Percentiles rank a stretch among this genome's conserved stretches.
Conservation (phyloP, 306 rosid genomes). For the Ormosia semicastrata region DNA sequence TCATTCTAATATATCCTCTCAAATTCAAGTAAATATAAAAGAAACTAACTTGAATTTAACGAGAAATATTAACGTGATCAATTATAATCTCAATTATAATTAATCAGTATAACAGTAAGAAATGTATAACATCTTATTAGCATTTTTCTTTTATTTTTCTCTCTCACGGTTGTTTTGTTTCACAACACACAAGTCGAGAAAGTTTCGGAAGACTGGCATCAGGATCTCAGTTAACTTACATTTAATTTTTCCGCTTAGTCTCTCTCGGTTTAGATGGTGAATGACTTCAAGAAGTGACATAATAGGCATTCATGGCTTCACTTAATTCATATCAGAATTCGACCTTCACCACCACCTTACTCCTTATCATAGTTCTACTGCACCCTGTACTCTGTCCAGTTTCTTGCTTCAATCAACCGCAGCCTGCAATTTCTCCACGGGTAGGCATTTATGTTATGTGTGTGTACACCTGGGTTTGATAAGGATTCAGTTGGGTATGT, state of each 20-base stretch:
- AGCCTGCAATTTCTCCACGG: conserved; percentile 40
- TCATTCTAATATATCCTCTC: too few relatives aligned
- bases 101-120: neutral
- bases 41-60: too few relatives aligned
- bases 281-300: conserved; percentile 38
- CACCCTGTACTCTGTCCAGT: conserved; percentile 39
- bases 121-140: neutral
- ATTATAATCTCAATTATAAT: too few relatives aligned
- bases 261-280: conserved; percentile 16
- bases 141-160: neutral
- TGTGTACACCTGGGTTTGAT: neutral
- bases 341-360: conserved; percentile 7
- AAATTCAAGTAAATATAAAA: too few relatives aligned
- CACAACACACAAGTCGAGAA: conserved; percentile 28
- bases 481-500: neutral
- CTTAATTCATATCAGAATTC: conserved; percentile 16
- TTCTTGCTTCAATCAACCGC: conserved; percentile 36
- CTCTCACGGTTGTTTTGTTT: conserved; percentile 4
- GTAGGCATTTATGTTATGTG: conserved; percentile 28
- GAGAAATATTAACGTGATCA: too few relatives aligned
- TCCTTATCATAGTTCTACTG: conserved; percentile 39
- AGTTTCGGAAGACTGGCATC: conserved; percentile 30
- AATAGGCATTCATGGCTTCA: conserved; percentile 45
- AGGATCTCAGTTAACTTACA: conserved; percentile 29
- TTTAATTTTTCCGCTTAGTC: conserved; percentile 15